Conservation (phyloP, 495 filamentous ascomycete genomes). For the Ramalina intermedia region DNA sequence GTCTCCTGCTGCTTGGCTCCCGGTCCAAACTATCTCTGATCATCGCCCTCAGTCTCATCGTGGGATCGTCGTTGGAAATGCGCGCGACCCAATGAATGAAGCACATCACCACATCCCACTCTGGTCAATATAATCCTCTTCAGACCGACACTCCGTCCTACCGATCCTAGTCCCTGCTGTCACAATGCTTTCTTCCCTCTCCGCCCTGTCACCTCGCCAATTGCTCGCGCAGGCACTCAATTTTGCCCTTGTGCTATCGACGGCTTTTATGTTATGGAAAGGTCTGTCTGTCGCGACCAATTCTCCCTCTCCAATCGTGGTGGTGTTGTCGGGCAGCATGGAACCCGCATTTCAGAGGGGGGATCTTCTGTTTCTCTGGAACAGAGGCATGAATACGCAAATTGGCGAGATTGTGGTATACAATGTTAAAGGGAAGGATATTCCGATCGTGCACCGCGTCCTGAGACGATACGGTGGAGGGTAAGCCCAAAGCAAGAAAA, state of each 20-base stretch:
- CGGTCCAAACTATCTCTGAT: too few relatives aligned
- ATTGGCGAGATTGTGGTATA: constrained; percentile 91
- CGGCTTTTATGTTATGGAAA: constrained; percentile 98
- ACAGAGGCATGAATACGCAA: constrained; percentile 60
- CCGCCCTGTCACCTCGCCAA: constrained; percentile 61
- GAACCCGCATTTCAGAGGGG: constrained; percentile 95
- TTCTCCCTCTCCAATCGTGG: constrained; percentile 86
- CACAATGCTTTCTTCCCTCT: constrained; percentile 60
- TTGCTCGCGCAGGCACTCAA: constrained; percentile 82
- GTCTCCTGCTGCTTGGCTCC: too few relatives aligned
- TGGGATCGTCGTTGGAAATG: neutral
- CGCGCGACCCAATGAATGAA: neutral
- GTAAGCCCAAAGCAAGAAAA: constrained; percentile 19
- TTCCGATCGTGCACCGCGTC: constrained; percentile 85
- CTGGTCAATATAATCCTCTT: neutral
- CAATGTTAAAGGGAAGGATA: constrained; percentile 81
- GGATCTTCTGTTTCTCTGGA: constrained; percentile 89
- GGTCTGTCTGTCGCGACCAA: constrained; percentile 73
- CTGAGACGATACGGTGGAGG: constrained; percentile 55
- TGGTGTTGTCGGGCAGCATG: constrained; percentile 90
- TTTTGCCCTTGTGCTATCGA: constrained; percentile 86
- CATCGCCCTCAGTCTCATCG: too few relatives aligned
- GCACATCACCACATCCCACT: neutral
- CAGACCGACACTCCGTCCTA: neutral
- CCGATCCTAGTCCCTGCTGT: neutral